Conservation (phyloP, 2,329 filamentous ascomycete species). For the Venturia effusa region DNA sequence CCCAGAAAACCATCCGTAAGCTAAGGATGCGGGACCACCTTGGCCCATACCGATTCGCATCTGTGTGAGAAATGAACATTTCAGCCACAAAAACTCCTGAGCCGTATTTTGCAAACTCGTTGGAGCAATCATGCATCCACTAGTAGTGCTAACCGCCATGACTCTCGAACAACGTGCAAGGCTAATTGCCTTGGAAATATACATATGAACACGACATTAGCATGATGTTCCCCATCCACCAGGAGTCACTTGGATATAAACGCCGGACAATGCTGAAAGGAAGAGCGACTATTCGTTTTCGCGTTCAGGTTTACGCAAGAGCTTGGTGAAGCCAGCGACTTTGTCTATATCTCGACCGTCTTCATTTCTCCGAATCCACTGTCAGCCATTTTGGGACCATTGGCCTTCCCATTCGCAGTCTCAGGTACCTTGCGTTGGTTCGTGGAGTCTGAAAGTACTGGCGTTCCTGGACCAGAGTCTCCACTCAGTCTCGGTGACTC, state of each 20-base stretch:
- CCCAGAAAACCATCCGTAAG: neutral
- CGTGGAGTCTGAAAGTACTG: neutral
- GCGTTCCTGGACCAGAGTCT: conserved; percentile 19
- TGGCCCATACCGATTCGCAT: neutral
- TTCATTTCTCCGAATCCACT: conserved; percentile 26
- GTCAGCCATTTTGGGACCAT: conserved; percentile 1
- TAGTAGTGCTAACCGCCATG: neutral
- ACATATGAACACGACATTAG: neutral
- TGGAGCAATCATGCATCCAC: neutral
- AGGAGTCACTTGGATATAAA: conserved; percentile 1
- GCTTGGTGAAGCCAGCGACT: conserved; percentile 1
- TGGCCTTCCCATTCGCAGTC: conserved; percentile 12
- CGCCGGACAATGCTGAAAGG: neutral
- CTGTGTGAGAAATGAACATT: neutral
- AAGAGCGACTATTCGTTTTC: conserved; percentile 4
- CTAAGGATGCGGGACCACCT: neutral
- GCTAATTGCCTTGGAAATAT: neutral
- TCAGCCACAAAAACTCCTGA: neutral
- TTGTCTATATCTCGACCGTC: conserved; percentile 33
- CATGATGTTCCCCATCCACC: neutral
- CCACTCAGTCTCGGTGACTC: conserved; percentile 30
- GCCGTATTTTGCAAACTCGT: neutral
- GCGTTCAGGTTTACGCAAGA: neutral
- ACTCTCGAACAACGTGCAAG: neutral
- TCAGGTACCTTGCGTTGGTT: conserved; percentile 17